Evolutionary conservation across 768 basidiomycete genomes (phyloP).

Genomic region (Mycena olivaceomarginata): DNA sequence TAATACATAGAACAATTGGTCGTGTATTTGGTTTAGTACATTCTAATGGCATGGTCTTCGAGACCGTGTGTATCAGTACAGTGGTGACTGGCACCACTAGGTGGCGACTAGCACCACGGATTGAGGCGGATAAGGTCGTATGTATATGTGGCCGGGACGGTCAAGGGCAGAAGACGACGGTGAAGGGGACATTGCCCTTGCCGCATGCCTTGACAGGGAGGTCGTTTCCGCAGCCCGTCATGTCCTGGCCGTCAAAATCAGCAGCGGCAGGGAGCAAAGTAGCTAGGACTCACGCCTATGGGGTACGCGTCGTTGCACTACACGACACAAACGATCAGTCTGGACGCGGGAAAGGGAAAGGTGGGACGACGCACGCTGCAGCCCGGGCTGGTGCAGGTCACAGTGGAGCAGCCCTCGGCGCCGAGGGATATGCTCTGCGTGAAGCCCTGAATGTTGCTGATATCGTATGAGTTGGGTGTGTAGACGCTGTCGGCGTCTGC

Average conservation of each 20-base stretch:
- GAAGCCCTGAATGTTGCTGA: slow-evolving; percentile 42
- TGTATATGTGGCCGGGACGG: not conserved
- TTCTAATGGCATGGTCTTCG: not conserved
- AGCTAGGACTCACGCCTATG: slow-evolving; percentile 31
- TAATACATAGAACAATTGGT: not conserved
- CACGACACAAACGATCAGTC: not conserved
- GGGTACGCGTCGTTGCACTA: slow-evolving; percentile 40
- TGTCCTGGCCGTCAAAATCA: slow-evolving; percentile 27
- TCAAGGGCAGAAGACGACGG: slow-evolving; percentile 40
- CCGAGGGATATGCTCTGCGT: slow-evolving; percentile 44
- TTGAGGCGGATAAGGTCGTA: not conserved
- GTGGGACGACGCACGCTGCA: slow-evolving; percentile 22
- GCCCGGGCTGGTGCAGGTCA: slow-evolving; percentile 34
- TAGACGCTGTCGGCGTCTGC: slow-evolving; percentile 42
- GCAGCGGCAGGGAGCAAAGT: not conserved
- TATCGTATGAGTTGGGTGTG: slow-evolving; percentile 43
- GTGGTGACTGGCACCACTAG: slow-evolving; percentile 29
- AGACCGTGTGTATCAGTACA: not conserved
- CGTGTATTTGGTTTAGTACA: slow-evolving; percentile 9
- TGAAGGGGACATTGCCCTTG: slow-evolving; percentile 29
- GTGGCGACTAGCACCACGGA: slow-evolving; percentile 16
- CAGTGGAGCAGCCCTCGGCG: slow-evolving; percentile 34
- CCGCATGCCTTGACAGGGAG: slow-evolving; percentile 41
- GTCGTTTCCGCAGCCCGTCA: slow-evolving; percentile 38
- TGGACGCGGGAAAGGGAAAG: not conserved